phyloP scores from a whole-genome alignment of 345 rosid species.

The Sonneratia caseolaris region DNA sequence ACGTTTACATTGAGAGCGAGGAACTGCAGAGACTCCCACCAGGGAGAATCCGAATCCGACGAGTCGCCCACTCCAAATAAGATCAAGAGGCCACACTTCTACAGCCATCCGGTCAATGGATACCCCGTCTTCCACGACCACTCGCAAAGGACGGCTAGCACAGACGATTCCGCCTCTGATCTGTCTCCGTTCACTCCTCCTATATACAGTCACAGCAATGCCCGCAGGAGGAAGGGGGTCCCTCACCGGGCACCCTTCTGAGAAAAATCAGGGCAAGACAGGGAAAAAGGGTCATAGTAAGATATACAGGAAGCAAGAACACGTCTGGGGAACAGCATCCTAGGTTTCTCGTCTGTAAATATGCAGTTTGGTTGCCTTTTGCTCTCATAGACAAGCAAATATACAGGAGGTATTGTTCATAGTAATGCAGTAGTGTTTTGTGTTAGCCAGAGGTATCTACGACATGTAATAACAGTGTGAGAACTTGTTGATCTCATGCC shows the following conservation, averaged over 20 bases:
- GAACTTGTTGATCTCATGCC: too few relatives aligned
- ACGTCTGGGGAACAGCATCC: neutral
- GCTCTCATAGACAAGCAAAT: neutral
- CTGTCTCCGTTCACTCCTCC: slow-evolving; percentile 36
- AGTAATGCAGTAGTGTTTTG: neutral
- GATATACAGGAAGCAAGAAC: neutral
- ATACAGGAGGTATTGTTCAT: neutral
- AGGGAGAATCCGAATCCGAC: slow-evolving; percentile 57
- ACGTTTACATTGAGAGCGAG: slow-evolving; percentile 47
- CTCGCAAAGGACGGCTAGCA: slow-evolving; percentile 20
- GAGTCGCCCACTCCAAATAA: slow-evolving; percentile 69
- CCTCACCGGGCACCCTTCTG: slow-evolving; percentile 33
- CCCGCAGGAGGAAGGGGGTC: slow-evolving; percentile 40
- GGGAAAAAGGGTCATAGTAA: neutral
- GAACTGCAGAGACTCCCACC: slow-evolving; percentile 30
- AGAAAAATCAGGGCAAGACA: neutral
- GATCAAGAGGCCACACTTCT: slow-evolving; percentile 42
- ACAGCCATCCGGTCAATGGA: slow-evolving; percentile 55
- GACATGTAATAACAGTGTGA: too few relatives aligned
- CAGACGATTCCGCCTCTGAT: slow-evolving; percentile 17
- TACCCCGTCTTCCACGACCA: slow-evolving; percentile 32
- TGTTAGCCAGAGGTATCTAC: neutral
- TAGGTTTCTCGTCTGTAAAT: neutral
- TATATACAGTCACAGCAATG: slow-evolving; percentile 29
- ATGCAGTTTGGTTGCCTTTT: neutral